Evolutionary conservation across 1,284 basidiomycete genomes (phyloP).

Genomic region (Rhizoctonia solani): DNA sequence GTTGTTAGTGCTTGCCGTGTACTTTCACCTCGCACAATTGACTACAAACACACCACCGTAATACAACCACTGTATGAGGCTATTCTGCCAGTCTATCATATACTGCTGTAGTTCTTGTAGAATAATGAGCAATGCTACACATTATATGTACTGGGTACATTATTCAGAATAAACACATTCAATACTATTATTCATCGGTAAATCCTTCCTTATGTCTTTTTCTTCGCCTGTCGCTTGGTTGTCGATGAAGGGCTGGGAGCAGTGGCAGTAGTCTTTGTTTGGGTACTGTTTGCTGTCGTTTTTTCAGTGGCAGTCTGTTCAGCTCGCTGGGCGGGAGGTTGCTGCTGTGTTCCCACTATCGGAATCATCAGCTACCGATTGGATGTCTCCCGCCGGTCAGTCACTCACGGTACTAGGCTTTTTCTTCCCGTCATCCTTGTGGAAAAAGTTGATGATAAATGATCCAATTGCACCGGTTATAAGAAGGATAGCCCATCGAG

Average conservation of each 20-base stretch:
- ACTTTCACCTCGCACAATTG: too few relatives aligned
- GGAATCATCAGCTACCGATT: neutral
- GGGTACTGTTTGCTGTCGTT: neutral
- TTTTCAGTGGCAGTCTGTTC: neutral
- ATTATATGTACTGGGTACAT: too few relatives aligned
- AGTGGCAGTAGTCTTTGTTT: neutral
- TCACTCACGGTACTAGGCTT: neutral
- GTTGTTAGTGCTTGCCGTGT: too few relatives aligned
- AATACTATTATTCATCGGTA: neutral
- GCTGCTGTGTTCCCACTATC: neutral
- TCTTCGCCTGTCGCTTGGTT: slow-evolving; percentile 22
- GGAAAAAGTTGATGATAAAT: slow-evolving; percentile 20
- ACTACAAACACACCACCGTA: too few relatives aligned
- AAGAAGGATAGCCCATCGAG: slow-evolving; percentile 63
- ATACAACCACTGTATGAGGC: too few relatives aligned
- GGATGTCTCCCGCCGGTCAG: too few relatives aligned
- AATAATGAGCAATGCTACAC: too few relatives aligned
- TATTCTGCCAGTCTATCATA: too few relatives aligned
- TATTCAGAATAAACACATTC: slow-evolving; percentile 27
- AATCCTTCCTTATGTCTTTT: neutral
- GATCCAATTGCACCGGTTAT: slow-evolving; percentile 62
- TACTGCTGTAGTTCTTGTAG: too few relatives aligned
- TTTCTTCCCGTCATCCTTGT: neutral
- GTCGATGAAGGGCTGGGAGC: neutral
- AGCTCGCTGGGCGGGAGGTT: slow-evolving; percentile 12